Conservation (phyloP, 106 monocot genomes). For the Gastrodia elata region DNA sequence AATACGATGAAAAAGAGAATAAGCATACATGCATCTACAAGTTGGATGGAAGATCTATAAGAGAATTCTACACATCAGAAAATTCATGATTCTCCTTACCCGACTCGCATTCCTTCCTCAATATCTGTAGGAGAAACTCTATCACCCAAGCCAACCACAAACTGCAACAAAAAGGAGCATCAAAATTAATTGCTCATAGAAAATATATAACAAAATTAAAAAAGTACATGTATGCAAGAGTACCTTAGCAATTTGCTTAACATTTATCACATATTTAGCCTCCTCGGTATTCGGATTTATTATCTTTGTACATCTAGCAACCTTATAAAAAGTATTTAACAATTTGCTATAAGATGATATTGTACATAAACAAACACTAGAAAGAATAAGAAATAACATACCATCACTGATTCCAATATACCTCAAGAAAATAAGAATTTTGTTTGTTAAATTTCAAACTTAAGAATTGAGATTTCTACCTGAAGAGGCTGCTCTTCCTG, state of each 20-base stretch:
- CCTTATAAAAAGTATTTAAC: slow-evolving; percentile 29
- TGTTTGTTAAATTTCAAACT: background rate
- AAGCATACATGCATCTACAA: too few species aligned
- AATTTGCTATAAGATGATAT: background rate
- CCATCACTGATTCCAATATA: background rate
- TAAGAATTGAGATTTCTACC: slow-evolving; percentile 19
- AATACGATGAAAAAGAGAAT: too few species aligned
- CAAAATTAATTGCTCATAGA: background rate
- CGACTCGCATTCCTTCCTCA: slow-evolving; percentile 96
- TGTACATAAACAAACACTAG: background rate
- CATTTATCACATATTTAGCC: slow-evolving; percentile 95
- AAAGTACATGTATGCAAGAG: background rate
- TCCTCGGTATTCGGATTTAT: slow-evolving; percentile 94
- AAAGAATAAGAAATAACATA: background rate
- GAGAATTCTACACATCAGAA: too few species aligned
- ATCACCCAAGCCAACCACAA: slow-evolving; percentile 97
- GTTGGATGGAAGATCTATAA: too few species aligned
- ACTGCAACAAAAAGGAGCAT: slow-evolving; percentile 32
- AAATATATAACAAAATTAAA: too few species aligned
- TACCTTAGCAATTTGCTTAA: slow-evolving; percentile 96
- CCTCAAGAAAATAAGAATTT: background rate
- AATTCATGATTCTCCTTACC: too few species aligned
- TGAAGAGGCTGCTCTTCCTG: slow-evolving; percentile 98
- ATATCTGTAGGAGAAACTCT: slow-evolving; percentile 98
- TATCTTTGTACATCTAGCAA: slow-evolving; percentile 17